Base-by-base conservation (phyloP, 2,329 filamentous ascomycete genomes). In the Aspergillus clavatus region DNA sequence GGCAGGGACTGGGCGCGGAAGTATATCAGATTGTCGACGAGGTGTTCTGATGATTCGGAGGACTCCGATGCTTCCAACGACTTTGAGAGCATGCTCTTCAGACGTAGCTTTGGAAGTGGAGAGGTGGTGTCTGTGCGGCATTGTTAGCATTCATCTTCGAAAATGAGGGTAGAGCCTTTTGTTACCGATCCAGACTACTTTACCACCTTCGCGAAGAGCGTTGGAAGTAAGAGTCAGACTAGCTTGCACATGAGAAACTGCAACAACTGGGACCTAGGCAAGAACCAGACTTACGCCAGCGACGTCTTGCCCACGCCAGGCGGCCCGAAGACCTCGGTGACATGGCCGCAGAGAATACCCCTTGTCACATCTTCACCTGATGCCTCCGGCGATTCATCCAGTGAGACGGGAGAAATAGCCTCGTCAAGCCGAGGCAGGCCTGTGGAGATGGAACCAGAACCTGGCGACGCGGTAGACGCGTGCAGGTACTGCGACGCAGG, bases 251-350 rank as follows among this genome's bases (percentile, higher is more conserved):
- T 16, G n/a, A 44, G 40, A 44, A 47, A 42, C 63, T 49, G 46
- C 37, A 46, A 38, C 12, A 38, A 23, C 7, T 22, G 8, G 18
- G 16, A 11, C 1, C 8, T n/a, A n/a, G n/a, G 18, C 8, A 7
- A 18, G 8, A 35, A 16, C 19, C 8, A 47, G 38, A 70, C 80
- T 70, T 74, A 91, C 86, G 84, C 86, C 56, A 96, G 72, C 10
- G 84, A 77, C 3, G 89, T 95, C 74, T 95, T 96, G 23, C 90
- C 91, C 21, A 80, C 80, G 1, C 89, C 90, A 7, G 88, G 85
- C 8, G 90, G 89, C 0, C 91, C 91, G 79, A 87, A 95, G 40
- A 95, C 72, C 67, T 97, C 91, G 3, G 86, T 87, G 33, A 95
- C 76, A 63, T 89, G 86, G 11, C 89, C 88, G 45, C 83, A 80